A percentile compares a stretch with the other conserved stretches of the same genome.
Evolutionary conservation across 495 filamentous ascomycete genomes (phyloP).

Genomic region (Xylaria intraflava): DNA sequence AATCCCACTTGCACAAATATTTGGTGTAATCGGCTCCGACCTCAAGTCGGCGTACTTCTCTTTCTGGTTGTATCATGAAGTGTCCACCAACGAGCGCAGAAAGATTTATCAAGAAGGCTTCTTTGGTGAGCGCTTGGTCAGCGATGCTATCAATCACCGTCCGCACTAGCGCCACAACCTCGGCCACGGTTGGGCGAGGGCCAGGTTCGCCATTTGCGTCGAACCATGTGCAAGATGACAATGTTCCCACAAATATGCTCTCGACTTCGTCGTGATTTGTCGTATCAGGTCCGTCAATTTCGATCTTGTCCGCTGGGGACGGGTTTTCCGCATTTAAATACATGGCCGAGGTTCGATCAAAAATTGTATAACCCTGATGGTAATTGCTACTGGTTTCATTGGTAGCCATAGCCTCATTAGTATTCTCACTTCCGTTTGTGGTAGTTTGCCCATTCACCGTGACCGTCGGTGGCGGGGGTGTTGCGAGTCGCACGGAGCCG

Average conservation of each 20-base stretch:
- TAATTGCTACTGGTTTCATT: constrained; percentile 5
- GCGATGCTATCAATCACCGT: constrained; percentile 41
- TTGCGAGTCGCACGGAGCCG: constrained; percentile 69
- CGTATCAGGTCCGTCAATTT: constrained; percentile 28
- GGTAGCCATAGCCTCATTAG: constrained; percentile 11
- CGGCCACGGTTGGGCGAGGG: constrained; percentile 37
- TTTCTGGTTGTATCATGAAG: constrained; percentile 32
- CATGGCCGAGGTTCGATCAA: constrained; percentile 19
- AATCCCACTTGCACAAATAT: constrained; percentile 42
- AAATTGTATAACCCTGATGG: constrained; percentile 12
- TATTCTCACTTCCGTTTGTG: constrained; percentile 9
- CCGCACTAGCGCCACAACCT: constrained; percentile 40
- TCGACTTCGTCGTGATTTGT: constrained; percentile 45
- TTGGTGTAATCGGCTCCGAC: constrained; percentile 28
- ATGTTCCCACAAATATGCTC: constrained; percentile 35
- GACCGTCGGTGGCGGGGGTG: constrained; percentile 56
- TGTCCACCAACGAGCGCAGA: constrained; percentile 43
- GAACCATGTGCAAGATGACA: constrained; percentile 39
- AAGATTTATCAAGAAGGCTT: constrained; percentile 49
- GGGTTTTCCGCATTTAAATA: constrained; percentile 14
- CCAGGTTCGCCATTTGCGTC: constrained; percentile 29
- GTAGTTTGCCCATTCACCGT: constrained; percentile 57
- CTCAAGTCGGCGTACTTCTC: constrained; percentile 33
- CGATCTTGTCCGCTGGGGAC: constrained; percentile 16
- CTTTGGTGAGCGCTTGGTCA: constrained; percentile 32